Conservation (phyloP, 305 asterid genomes). For the Coffea humblotiana region DNA sequence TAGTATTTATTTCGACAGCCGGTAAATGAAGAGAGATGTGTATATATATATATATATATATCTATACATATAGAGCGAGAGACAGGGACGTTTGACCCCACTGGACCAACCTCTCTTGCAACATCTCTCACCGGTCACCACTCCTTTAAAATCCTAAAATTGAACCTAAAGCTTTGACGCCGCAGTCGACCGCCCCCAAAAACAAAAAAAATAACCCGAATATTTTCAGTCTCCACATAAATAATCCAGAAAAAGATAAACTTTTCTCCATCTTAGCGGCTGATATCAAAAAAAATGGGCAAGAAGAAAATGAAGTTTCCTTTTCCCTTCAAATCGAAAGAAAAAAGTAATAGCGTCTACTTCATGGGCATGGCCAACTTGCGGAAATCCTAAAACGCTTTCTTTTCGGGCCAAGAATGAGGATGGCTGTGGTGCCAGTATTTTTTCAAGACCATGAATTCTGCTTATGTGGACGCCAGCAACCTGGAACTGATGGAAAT, state of each 20-base stretch:
- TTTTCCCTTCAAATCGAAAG: slow-evolving; percentile 53
- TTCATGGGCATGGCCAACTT: slow-evolving; percentile 65
- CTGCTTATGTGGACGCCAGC: slow-evolving; percentile 31
- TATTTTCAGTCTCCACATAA: background rate
- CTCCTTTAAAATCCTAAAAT: background rate
- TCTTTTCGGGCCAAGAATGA: slow-evolving; percentile 48
- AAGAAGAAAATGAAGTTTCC: slow-evolving; percentile 58
- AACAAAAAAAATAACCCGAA: background rate
- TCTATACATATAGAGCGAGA: background rate
- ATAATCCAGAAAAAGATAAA: no score
- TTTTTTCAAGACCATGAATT: slow-evolving; percentile 44
- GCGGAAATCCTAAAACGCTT: slow-evolving; percentile 56
- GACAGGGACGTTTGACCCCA: background rate
- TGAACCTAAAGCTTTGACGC: background rate
- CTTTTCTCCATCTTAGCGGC: no score
- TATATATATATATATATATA: no score
- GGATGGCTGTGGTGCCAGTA: background rate
- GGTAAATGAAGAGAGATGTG: background rate
- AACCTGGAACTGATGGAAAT: slow-evolving; percentile 8
- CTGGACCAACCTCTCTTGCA: background rate
- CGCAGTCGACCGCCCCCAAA: no score
- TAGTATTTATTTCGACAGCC: background rate
- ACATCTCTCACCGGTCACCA: background rate
- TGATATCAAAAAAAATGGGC: slow-evolving; percentile 22
- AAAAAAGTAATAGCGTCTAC: slow-evolving; percentile 12